phyloP scores from a whole-genome alignment of 371 early-diverging fungal species.

The Neoconidiobolus thromboides region DNA sequence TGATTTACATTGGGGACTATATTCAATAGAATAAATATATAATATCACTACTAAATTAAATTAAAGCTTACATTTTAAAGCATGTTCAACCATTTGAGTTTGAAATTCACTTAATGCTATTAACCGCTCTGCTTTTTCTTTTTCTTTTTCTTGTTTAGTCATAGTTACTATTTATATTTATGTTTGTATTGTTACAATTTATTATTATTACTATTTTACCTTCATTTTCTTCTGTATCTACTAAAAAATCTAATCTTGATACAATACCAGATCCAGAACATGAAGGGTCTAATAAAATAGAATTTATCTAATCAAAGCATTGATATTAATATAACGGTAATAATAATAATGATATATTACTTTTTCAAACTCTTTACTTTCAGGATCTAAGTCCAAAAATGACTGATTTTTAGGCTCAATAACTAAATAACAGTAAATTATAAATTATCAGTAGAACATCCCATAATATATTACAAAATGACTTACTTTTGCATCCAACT shows the following conservation, averaged over 20 bases:
- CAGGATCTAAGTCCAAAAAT: conserved; percentile 45
- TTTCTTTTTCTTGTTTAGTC: not conserved
- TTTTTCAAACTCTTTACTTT: conserved; percentile 31
- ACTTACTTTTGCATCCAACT: conserved; percentile 68
- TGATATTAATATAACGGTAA: not conserved
- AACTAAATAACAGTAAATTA: conserved; percentile 3
- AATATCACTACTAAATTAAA: not conserved
- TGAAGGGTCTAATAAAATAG: conserved; percentile 92
- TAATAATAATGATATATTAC: conserved; percentile 11
- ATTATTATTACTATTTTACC: too few species aligned
- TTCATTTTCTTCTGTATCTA: conserved; percentile 25
- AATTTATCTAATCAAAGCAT: conserved; percentile 36
- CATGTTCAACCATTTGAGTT: conserved; percentile 36
- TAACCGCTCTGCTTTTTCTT: conserved; percentile 31
- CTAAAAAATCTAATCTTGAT: conserved; percentile 59
- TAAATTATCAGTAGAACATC: not conserved
- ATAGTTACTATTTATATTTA: conserved; percentile 10
- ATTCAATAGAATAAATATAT: not conserved
- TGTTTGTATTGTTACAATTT: conserved; percentile 9
- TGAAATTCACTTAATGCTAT: conserved; percentile 55
- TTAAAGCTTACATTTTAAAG: conserved; percentile 37
- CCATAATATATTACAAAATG: not conserved
- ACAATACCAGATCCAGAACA: conserved; percentile 97
- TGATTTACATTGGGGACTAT: conserved; percentile 51
- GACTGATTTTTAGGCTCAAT: conserved; percentile 35